Percentiles rank a stretch among this genome's conserved stretches.
Evolutionary conservation across 305 asterid genomes (phyloP).

Genomic region (Salvia sclarea): DNA sequence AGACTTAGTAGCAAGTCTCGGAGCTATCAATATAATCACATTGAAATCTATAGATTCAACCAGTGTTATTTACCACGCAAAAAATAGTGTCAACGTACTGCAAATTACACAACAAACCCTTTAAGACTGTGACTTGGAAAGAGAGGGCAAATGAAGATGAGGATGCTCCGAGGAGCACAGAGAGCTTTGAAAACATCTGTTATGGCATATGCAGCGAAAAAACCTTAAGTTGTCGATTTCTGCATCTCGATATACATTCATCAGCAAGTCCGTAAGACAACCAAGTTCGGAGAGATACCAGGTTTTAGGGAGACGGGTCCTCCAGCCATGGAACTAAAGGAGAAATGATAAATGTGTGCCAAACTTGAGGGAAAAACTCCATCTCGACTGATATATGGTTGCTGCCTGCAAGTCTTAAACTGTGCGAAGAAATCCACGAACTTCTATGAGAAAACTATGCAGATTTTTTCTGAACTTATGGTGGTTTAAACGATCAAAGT

Average conservation of each 20-base stretch:
- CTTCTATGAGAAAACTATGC: conserved; percentile 70
- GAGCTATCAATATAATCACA: no score
- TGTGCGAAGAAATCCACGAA: conserved; percentile 90
- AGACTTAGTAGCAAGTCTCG: no score
- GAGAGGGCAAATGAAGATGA: neutral
- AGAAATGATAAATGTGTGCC: neutral
- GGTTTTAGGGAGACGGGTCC: neutral
- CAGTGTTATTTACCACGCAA: neutral
- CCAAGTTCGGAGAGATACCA: conserved; percentile 3
- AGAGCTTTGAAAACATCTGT: neutral
- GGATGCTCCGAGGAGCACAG: neutral
- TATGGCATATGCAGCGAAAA: conserved; percentile 22
- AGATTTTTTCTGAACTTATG: conserved; percentile 87
- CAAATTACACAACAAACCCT: neutral
- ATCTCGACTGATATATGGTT: neutral
- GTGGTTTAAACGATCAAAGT: conserved; percentile 74
- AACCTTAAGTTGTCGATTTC: conserved; percentile 8
- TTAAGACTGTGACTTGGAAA: neutral
- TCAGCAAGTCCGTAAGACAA: neutral
- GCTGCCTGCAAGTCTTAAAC: conserved; percentile 42
- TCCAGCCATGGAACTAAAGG: neutral
- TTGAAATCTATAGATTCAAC: neutral
- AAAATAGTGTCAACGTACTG: neutral
- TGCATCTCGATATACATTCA: conserved; percentile 5
- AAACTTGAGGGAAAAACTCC: neutral